Percentiles rank a stretch among this genome's conserved stretches.
Conservation (phyloP, 345 rosid species). For the Cochlearia excelsa region DNA sequence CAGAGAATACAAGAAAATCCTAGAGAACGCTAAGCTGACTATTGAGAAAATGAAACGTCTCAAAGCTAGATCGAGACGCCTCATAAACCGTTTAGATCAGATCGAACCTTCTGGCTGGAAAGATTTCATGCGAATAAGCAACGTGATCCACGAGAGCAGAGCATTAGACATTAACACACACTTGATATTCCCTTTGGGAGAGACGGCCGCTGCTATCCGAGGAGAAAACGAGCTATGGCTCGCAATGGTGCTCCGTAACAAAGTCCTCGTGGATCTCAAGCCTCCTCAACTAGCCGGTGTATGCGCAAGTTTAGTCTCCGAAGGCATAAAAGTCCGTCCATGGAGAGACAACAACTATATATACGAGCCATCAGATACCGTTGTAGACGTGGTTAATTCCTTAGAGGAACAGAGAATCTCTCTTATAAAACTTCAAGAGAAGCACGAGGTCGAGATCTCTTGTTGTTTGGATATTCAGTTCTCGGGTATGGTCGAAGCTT, state of each 20-base stretch:
- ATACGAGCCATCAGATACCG: constrained; percentile 69
- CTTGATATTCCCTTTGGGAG: constrained; percentile 79
- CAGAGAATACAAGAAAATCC: constrained; percentile 74
- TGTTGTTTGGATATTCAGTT: constrained; percentile 80
- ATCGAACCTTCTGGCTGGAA: constrained; percentile 99
- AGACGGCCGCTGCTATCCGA: constrained; percentile 91
- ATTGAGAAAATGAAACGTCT: constrained; percentile 78
- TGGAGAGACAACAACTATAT: constrained; percentile 66
- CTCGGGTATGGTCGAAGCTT: constrained; percentile 98
- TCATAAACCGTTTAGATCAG: constrained; percentile 63
- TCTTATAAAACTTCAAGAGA: constrained; percentile 64
- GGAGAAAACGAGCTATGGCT: constrained; percentile 98
- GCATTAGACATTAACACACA: constrained; percentile 79
- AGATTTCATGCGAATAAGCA: constrained; percentile 80
- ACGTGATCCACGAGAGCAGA: constrained; percentile 78
- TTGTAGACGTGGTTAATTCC: constrained; percentile 43
- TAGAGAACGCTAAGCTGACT: constrained; percentile 54
- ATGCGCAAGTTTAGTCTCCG: constrained; percentile 73
- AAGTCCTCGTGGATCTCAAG: constrained; percentile 58
- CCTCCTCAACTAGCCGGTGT: constrained; percentile 88
- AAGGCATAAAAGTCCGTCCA: constrained; percentile 82
- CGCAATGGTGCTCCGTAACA: constrained; percentile 77
- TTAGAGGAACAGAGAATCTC: constrained; percentile 68
- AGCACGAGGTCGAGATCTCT: constrained; percentile 68
- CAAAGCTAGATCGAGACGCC: constrained; percentile 62